Base-by-base conservation (phyloP, 441 rosid species). In the Gossypium davidsonii region DNA sequence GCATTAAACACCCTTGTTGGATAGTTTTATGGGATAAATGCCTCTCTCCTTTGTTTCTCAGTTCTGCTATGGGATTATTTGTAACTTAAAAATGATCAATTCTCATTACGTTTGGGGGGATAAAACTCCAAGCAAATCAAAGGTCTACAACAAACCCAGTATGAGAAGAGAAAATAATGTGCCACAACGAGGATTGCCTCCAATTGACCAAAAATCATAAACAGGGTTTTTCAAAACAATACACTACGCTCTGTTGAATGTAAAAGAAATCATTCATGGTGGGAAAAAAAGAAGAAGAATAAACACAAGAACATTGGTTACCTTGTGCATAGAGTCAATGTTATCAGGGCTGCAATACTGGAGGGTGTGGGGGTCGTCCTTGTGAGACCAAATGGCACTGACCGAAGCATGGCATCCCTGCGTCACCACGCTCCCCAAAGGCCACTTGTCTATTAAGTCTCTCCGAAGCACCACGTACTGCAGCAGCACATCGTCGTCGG, bases 361-460 rank as follows among this genome's bases (percentile, higher is more conserved):
- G 61, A 80, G 63, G n/a, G 94, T 26, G 64, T 59, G 20, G n/a
- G 42, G 42, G 42, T 59, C 97, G 73, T 86, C 93, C 75, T 79
- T 89, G 77, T 87, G 79, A 39, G 77, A 79, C 97, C 98, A 94
- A 59, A 92, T 83, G 61, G 94, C 96, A 2, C 85, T 75, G 8
- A 92, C 92, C 3, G 98, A 85, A 72, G 98, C 96, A 75, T 94
- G 98, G 73, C 97, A 94, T 7, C 97, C 97, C 75, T 94, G 98
- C 0, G 97, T 90, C 2, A 94, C 91, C 56, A 94, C 85, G 85
- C 98, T 94, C 34, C 97, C 98, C 57, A 85, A 81, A 44, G 97
- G 94, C 98, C 98, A 92, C 57, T 85, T 79, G 72, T 91, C 97
- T 26, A 94, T 87, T 15, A 94, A 81, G 76, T 94, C 98, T 71